Conservation (phyloP, 805 yeast genomes). For the Yarrowia keelungensis region DNA sequence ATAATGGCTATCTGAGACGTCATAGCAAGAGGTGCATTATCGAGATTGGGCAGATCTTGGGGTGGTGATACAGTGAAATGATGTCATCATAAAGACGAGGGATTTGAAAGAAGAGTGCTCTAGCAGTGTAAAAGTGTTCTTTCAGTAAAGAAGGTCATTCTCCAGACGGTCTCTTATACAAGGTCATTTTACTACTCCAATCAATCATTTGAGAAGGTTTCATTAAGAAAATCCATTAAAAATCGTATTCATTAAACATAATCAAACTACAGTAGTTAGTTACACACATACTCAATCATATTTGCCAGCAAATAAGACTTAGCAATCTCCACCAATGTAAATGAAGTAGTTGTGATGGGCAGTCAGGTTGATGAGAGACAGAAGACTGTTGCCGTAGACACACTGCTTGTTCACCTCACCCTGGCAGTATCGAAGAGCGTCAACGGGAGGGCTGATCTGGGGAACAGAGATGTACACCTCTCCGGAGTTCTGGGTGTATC, state of each 20-base stretch:
- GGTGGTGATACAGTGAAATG: too few species aligned
- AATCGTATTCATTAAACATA: too few species aligned
- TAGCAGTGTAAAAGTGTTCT: too few species aligned
- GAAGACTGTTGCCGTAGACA: slow-evolving; percentile 28
- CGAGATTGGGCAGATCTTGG: too few species aligned
- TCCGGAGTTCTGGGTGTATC: slow-evolving; percentile 16
- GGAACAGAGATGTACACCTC: slow-evolving; percentile 11
- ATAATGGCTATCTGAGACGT: slow-evolving; percentile 27
- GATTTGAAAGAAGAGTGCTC: too few species aligned
- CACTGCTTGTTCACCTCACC: slow-evolving; percentile 39
- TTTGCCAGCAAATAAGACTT: slow-evolving; percentile 5
- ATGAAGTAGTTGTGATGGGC: slow-evolving; percentile 22
- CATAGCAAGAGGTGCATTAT: neutral
- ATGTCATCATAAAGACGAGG: too few species aligned
- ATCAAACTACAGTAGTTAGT: too few species aligned
- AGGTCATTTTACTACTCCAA: too few species aligned
- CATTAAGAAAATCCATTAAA: too few species aligned
- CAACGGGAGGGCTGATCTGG: neutral
- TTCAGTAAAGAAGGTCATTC: too few species aligned
- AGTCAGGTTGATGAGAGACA: slow-evolving; percentile 11
- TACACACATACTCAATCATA: neutral
- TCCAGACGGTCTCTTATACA: too few species aligned
- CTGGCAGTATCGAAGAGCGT: slow-evolving; percentile 4
- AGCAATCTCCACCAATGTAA: slow-evolving; percentile 15
- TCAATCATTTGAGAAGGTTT: too few species aligned